These are phyloP conservation scores for Scleromitrula shiraiana DNA, from an alignment of 2,329 filamentous ascomycete genomes.

Conservation along the genomic window DNA sequence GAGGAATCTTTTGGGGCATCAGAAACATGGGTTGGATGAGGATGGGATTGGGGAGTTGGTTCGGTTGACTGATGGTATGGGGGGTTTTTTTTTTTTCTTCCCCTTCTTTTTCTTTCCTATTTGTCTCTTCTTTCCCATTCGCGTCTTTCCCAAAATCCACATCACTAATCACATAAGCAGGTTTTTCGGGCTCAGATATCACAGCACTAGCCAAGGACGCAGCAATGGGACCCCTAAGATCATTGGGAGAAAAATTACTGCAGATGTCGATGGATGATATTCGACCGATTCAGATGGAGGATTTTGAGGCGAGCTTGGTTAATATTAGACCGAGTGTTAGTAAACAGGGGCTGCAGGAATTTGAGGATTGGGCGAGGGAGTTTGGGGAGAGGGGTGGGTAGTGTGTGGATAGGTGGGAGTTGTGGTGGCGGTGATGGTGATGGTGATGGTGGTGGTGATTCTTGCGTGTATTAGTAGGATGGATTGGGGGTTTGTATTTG, in stretches of 20 bases:
- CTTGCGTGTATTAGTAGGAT: background rate
- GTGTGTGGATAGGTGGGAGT: background rate
- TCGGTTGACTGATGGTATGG: constrained; percentile 60
- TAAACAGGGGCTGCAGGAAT: constrained; percentile 73
- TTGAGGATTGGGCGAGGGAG: constrained; percentile 88
- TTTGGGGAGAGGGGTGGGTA: constrained; percentile 88
- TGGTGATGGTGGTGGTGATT: no score
- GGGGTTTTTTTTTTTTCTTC: constrained; percentile 3
- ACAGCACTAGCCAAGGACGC: constrained; percentile 95
- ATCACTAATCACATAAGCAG: no score
- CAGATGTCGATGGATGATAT: constrained; percentile 94
- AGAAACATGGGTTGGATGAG: constrained; percentile 60
- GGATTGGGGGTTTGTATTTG: background rate
- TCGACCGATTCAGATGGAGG: constrained; percentile 69
- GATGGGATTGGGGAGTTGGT: constrained; percentile 68
- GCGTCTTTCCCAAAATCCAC: no score
- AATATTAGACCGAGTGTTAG: constrained; percentile 89
- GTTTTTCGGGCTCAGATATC: constrained; percentile 96
- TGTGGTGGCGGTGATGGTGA: no score
- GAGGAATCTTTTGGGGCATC: constrained; percentile 70
- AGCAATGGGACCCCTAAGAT: constrained; percentile 90
- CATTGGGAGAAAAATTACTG: constrained; percentile 79
- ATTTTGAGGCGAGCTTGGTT: constrained; percentile 76
- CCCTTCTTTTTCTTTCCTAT: no score
- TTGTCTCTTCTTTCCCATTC: no score